Evolutionary conservation across 2,329 filamentous ascomycete species (phyloP), one percentile per base, ranked within the genome.

Genomic region (Cladophialophora carrionii): DNA sequence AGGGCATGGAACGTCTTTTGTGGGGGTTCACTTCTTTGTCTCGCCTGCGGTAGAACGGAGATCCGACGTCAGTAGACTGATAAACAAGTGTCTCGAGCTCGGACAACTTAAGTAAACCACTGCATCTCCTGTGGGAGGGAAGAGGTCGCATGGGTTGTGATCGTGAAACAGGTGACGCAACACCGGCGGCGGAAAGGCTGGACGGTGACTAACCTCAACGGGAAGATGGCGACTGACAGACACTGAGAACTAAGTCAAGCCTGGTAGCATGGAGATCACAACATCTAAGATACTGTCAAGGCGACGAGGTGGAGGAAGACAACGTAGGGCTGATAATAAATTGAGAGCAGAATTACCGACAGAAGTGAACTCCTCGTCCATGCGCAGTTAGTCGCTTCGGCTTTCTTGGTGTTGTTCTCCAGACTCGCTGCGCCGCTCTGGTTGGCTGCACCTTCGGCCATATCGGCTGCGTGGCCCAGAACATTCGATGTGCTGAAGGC

Each of bases 161-260:
- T 57, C 53, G 67, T 67, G 67, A 69, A 69, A 69, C 67, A 63
- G 12, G 66, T 69, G 66, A 64, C 67, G 67, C 66, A 51, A 51
- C 67, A 67, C 62, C 51, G 62, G 32, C 51, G 51, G 57, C 56
- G 62, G 64, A 52, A 66, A 56, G 41, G 55, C 53, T 49, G 62
- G 64, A 67, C 57, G 59, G 46, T 34, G 56, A 67, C 66, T 68
- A 31, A 68, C 66, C 66, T 61, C 48, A 57, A 52, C 48, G 24
- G 32, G 34, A 29, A 22, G 12, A 52, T 26, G 52, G 61, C 37
- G 57, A 51, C 31, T n/a, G 37, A 62, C 52, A 52, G 14, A 37
- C 20, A 32, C 57, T 9, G 24, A 24, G 37, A 43, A 43, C 37
- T 43, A 26, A 51, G 24, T 60, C 31, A 60, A 29, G 31, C 12